These are phyloP conservation scores for Aspergillus steynii DNA, from an alignment of 495 filamentous ascomycete species.

Conservation along the genomic window DNA sequence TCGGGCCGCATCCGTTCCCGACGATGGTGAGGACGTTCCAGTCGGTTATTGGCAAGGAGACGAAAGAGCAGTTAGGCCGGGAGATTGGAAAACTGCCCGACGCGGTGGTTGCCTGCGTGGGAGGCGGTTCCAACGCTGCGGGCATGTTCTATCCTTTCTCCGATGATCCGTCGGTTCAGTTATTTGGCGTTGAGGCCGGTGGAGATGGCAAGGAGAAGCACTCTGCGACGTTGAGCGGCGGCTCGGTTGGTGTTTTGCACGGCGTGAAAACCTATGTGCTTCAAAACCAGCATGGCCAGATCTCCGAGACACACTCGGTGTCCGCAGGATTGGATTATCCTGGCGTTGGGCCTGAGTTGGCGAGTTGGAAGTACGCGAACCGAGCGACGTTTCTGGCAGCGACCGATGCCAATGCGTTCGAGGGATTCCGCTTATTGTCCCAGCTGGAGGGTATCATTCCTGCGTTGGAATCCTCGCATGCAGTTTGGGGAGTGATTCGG, in stretches of 20 bases:
- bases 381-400: conserved; percentile 81
- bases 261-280: conserved; percentile 86
- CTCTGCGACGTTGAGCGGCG: conserved; percentile 73
- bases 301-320: conserved; percentile 82
- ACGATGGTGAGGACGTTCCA: conserved; percentile 97
- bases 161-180: conserved; percentile 71
- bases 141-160: conserved; percentile 92
- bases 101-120: conserved; percentile 87
- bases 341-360: conserved; percentile 83
- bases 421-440: conserved; percentile 71
- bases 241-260: conserved; percentile 83
- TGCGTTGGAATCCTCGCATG: conserved; percentile 82
- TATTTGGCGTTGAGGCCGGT: conserved; percentile 85
- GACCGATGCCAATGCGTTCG: conserved; percentile 80
- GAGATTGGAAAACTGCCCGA: conserved; percentile 63
- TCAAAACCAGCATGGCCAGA: conserved; percentile 81
- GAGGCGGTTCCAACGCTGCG: conserved; percentile 78
- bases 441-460: conserved; percentile 90
- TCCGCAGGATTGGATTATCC: conserved; percentile 90
- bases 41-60: conserved; percentile 87
- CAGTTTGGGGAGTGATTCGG: conserved; percentile 77
- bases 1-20: conserved; percentile 94
- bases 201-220: conserved; percentile 80
- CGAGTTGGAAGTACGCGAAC: conserved; percentile 72
- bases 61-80: conserved; percentile 73